Evolutionary conservation across 1,284 basidiomycete genomes (phyloP).

Genomic region (Sutorius eximius): DNA sequence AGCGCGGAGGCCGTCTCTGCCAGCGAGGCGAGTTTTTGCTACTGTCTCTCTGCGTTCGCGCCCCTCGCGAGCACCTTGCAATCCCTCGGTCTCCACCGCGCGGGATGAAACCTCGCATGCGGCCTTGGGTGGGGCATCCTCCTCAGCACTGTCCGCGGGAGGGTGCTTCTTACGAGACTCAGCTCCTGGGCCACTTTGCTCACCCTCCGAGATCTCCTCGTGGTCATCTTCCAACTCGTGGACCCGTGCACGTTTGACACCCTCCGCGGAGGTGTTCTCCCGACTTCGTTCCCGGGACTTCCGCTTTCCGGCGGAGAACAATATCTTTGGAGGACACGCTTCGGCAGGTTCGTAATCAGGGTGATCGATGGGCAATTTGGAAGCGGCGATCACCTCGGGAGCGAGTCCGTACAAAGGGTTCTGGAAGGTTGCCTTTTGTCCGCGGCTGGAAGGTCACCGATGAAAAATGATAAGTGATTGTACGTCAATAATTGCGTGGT

Average conservation of each 20-base stretch:
- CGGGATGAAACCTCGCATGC: background rate
- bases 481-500: background rate
- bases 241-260: constrained; percentile 14
- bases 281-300: constrained; percentile 26
- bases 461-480: background rate
- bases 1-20: constrained; percentile 32
- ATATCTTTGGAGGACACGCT: constrained; percentile 30
- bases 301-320: constrained; percentile 27
- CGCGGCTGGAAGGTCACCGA: constrained; percentile 23
- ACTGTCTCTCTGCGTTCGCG: constrained; percentile 28
- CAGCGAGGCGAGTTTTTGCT: constrained; percentile 23
- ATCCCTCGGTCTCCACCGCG: constrained; percentile 2
- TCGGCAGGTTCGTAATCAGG: constrained; percentile 33
- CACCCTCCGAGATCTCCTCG: constrained; percentile 13
- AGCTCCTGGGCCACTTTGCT: constrained; percentile 5
- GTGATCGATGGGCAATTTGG: constrained; percentile 31
- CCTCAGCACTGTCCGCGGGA: constrained; percentile 6
- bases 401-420: constrained; percentile 33
- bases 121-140: constrained; percentile 8
- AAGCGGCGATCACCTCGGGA: constrained; percentile 28
- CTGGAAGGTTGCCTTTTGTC: constrained; percentile 36
- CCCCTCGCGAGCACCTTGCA: constrained; percentile 20
- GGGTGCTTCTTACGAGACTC: background rate
- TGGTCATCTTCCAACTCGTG: constrained; percentile 5
- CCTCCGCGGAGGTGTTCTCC: constrained; percentile 7